Evolutionary conservation across 257 asterid genomes (phyloP).

Genomic region (Cynanchum wilfordii): DNA sequence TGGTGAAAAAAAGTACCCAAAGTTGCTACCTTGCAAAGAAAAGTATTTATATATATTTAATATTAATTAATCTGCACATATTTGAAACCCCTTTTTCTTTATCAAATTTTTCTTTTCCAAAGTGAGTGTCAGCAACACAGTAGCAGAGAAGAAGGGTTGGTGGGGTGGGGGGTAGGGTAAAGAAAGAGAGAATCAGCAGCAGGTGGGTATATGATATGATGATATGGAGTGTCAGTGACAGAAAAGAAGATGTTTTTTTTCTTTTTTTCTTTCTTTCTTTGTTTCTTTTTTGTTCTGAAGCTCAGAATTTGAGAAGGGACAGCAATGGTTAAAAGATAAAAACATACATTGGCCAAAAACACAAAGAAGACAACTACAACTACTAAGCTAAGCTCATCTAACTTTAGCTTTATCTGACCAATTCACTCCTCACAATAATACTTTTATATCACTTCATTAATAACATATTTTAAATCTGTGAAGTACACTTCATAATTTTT

Average conservation of each 20-base stretch:
- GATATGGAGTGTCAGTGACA: conserved; percentile 39
- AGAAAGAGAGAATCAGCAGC: conserved; percentile 12
- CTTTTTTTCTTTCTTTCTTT: no score
- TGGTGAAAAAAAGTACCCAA: not conserved
- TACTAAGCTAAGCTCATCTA: not conserved
- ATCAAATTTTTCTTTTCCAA: conserved; percentile 10
- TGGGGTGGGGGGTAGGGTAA: not conserved
- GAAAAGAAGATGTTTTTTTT: conserved; percentile 16
- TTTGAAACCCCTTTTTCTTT: conserved; percentile 2
- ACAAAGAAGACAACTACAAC: conserved; percentile 3
- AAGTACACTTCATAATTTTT: no score
- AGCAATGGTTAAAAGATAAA: conserved; percentile 12
- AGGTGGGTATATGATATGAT: conserved; percentile 26
- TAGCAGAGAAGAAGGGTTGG: not conserved
- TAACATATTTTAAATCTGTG: no score
- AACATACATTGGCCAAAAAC: conserved; percentile 3
- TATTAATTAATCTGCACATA: conserved; percentile 1
- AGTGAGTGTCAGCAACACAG: conserved; percentile 15
- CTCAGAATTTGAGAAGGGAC: conserved; percentile 63
- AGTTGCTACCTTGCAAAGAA: not conserved
- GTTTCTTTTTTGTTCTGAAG: conserved; percentile 15
- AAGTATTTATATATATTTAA: not conserved
- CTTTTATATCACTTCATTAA: no score
- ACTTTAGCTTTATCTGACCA: not conserved
- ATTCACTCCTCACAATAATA: no score